phyloP scores from a whole-genome alignment of 495 filamentous ascomycete genomes.

The Daldinia concentrica region DNA sequence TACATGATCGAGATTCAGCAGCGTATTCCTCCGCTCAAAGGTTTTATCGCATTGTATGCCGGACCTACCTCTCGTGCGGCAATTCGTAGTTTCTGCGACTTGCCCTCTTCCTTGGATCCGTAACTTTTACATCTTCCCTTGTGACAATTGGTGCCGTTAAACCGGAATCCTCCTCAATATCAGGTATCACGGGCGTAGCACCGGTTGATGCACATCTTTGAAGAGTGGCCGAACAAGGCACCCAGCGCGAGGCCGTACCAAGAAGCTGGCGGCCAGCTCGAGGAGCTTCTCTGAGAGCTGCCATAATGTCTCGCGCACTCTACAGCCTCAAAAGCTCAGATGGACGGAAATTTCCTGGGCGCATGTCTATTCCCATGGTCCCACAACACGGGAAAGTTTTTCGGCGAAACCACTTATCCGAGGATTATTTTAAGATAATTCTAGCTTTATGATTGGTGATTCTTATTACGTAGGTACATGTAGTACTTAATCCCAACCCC shows the following conservation, averaged over 20 bases:
- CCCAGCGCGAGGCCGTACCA: slow-evolving; percentile 30
- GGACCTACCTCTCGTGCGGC: slow-evolving; percentile 50
- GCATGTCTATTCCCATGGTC: background rate
- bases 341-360: slow-evolving; percentile 25
- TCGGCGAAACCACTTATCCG: slow-evolving; percentile 3
- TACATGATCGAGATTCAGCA: slow-evolving; percentile 49
- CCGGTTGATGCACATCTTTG: slow-evolving; percentile 53
- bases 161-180: slow-evolving; percentile 54
- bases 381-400: slow-evolving; percentile 15
- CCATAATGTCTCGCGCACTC: slow-evolving; percentile 31
- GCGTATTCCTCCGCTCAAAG: slow-evolving; percentile 7
- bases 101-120: slow-evolving; percentile 56
- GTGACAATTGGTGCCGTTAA: slow-evolving; percentile 46
- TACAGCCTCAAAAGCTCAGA: slow-evolving; percentile 13
- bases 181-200: slow-evolving; percentile 43
- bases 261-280: slow-evolving; percentile 41
- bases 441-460: background rate
- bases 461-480: background rate
- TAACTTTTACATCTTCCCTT: slow-evolving; percentile 47
- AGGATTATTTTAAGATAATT: background rate
- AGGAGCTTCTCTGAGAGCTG: slow-evolving; percentile 43
- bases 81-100: slow-evolving; percentile 52
- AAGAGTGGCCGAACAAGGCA: slow-evolving; percentile 33
- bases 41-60: background rate
- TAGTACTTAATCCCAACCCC: too few species aligned